phyloP scores from a whole-genome alignment of 2,329 filamentous ascomycete species.

The Seiridium cupressi region DNA sequence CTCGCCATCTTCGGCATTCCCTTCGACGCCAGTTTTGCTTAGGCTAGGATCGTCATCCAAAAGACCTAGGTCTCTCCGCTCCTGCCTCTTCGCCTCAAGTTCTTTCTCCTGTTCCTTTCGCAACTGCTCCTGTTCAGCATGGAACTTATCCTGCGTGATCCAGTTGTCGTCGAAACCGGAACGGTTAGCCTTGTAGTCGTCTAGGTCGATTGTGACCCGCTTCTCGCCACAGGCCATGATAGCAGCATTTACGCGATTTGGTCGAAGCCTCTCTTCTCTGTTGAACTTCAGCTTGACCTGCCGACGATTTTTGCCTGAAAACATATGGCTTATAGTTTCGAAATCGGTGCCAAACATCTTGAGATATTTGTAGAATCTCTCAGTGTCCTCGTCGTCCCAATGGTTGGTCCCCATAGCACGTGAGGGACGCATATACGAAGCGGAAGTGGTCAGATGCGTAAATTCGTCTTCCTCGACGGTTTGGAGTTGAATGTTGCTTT shows the following conservation, averaged over 20 bases:
- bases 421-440: conserved; percentile 62
- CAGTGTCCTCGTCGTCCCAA: conserved; percentile 71
- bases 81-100: conserved; percentile 42
- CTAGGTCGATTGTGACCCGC: conserved; percentile 56
- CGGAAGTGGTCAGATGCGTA: conserved; percentile 67
- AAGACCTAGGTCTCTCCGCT: conserved; percentile 29
- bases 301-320: conserved; percentile 67
- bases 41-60: conserved; percentile 38
- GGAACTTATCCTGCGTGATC: conserved; percentile 54
- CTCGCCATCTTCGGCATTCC: conserved; percentile 27
- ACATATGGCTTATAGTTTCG: conserved; percentile 74
- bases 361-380: conserved; percentile 73
- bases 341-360: conserved; percentile 82
- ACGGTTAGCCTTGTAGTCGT: conserved; percentile 54
- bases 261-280: conserved; percentile 70
- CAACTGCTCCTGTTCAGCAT: conserved; percentile 48
- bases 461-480: conserved; percentile 77
- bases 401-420: conserved; percentile 60
- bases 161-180: conserved; percentile 41
- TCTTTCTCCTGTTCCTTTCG: conserved; percentile 43
- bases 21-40: conserved; percentile 38
- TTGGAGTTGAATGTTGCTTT: conserved; percentile 48
- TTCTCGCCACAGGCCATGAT: conserved; percentile 56
- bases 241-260: conserved; percentile 60
- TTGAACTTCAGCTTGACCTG: conserved; percentile 83